Evolutionary conservation across 768 basidiomycete genomes (phyloP).

Genomic region (Pleurotus sapidus): DNA sequence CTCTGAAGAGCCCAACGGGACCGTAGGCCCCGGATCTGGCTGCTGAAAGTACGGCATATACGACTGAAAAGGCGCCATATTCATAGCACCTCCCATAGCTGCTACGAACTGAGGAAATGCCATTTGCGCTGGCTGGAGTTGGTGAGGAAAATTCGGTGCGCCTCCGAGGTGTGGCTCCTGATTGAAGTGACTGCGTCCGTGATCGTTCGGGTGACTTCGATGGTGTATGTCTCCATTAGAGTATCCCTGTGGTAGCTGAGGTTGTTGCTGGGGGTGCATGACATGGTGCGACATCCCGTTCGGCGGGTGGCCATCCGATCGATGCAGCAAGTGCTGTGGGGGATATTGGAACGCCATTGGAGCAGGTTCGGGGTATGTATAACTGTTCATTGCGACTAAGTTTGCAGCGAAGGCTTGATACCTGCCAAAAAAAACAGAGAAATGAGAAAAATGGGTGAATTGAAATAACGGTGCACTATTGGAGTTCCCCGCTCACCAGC

Average conservation of each 20-base stretch:
- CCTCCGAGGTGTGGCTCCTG: background rate
- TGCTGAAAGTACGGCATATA: conserved; percentile 57
- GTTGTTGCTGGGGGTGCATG: conserved; percentile 5
- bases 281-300: background rate
- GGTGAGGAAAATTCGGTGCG: background rate
- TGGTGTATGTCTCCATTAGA: conserved; percentile 1
- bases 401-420: background rate
- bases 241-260: background rate
- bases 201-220: background rate
- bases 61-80: conserved; percentile 14
- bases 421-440: background rate
- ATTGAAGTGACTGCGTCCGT: background rate
- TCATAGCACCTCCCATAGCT: conserved; percentile 15
- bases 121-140: background rate
- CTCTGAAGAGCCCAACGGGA: conserved; percentile 15
- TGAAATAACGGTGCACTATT: too few species aligned
- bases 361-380: background rate
- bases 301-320: background rate
- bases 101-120: background rate
- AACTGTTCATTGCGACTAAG: background rate
- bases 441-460: background rate
- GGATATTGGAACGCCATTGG: background rate
- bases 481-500: background rate
- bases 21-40: conserved; percentile 29
- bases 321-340: background rate